phyloP scores from a whole-genome alignment of 2,329 filamentous ascomycete genomes.

The Cytospora paraplurivora region DNA sequence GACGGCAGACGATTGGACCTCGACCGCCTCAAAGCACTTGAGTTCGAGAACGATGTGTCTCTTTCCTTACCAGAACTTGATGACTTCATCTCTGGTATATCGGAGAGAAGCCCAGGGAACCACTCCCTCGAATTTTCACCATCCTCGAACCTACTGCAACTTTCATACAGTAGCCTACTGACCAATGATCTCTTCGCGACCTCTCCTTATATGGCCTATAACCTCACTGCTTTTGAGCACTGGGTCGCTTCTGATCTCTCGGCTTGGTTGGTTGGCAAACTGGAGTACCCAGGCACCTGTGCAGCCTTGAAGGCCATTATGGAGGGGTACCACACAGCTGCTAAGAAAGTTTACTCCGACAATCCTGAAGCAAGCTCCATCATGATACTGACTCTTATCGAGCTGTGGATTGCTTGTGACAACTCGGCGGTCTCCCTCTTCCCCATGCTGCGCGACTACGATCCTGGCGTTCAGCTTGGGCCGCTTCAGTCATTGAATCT shows the following conservation, averaged over 20 bases:
- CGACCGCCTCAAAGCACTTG: not conserved
- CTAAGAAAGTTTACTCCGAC: conserved; percentile 37
- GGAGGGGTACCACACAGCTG: conserved; percentile 38
- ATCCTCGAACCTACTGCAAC: not conserved
- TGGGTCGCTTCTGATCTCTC: conserved; percentile 1
- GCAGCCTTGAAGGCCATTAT: conserved; percentile 30
- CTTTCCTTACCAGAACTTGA: not conserved
- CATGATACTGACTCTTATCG: conserved; percentile 58
- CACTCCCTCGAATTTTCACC: not conserved
- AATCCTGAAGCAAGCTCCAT: conserved; percentile 52
- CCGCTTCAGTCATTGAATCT: conserved; percentile 50
- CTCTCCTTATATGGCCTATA: not conserved
- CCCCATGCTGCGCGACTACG: conserved; percentile 50
- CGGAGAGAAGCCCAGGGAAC: not conserved
- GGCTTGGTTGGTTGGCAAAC: not conserved
- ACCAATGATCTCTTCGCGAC: too few relatives aligned
- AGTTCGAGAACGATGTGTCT: not conserved
- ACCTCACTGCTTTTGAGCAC: not conserved
- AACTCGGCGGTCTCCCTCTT: conserved; percentile 43
- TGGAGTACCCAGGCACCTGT: not conserved
- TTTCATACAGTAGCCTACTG: not conserved
- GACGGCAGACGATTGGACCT: not conserved
- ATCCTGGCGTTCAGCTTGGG: conserved; percentile 44
- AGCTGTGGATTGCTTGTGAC: conserved; percentile 63
- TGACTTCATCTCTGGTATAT: not conserved